Evolutionary conservation across 2,329 filamentous ascomycete species (phyloP).

Genomic region (Pseudocercospora ulei): DNA sequence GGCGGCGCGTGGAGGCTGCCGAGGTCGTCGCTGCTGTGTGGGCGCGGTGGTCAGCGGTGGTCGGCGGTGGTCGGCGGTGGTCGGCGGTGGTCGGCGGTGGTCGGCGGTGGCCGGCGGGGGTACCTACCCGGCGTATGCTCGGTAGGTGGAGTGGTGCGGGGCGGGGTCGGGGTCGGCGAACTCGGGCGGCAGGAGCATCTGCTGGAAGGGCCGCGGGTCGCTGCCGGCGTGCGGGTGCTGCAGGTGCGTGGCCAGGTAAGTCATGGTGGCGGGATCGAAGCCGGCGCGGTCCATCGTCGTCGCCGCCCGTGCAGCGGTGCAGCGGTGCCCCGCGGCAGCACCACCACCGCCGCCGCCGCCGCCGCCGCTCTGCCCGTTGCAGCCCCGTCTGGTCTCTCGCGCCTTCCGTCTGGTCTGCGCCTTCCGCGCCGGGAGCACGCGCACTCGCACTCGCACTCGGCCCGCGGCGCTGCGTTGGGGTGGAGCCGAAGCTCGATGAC

Average conservation of each 20-base stretch:
- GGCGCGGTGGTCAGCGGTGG: constrained; percentile 8
- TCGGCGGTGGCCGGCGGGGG: neutral
- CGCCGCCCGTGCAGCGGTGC: no score
- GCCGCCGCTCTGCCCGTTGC: neutral
- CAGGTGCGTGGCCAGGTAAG: constrained; percentile 51
- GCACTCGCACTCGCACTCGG: no score
- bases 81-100: neutral
- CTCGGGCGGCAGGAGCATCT: constrained; percentile 47
- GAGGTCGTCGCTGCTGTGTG: constrained; percentile 28
- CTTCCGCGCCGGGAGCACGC: no score
- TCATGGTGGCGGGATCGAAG: constrained; percentile 41
- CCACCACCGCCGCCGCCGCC: constrained; percentile 15
- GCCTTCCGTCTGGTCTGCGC: no score
- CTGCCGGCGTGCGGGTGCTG: constrained; percentile 46
- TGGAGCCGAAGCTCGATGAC: no score
- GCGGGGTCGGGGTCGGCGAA: constrained; percentile 46
- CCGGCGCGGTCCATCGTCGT: constrained; percentile 26
- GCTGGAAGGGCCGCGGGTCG: constrained; percentile 36
- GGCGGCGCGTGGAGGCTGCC: constrained; percentile 26
- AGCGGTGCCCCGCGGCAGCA: constrained; percentile 24
- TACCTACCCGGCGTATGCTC: constrained; percentile 50
- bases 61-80: neutral
- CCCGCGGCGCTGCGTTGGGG: no score
- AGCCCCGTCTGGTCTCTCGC: no score
- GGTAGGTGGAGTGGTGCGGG: constrained; percentile 53